These are phyloP conservation scores for Sanghuangporus sanghuang DNA, from an alignment of 1,284 basidiomycete genomes.

Conservation along the genomic window DNA sequence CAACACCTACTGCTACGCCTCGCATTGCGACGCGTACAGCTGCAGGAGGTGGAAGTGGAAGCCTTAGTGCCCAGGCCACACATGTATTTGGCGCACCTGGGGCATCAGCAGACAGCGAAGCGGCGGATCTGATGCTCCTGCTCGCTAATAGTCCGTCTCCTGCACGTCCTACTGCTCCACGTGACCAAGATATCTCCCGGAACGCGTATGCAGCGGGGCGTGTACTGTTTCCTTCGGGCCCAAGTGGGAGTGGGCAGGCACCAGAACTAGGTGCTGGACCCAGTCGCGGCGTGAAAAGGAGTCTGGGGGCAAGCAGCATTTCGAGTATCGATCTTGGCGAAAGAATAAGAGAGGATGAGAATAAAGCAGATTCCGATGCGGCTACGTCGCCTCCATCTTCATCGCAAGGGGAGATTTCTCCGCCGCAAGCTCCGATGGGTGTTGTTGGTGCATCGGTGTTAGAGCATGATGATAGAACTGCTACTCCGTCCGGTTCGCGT, in stretches of 20 bases:
- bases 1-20: slow-evolving; percentile 14
- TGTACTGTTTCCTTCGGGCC: slow-evolving; percentile 52
- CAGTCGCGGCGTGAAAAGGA: not conserved
- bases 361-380: not conserved
- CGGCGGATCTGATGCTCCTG: slow-evolving; percentile 73
- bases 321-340: slow-evolving; percentile 2
- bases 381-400: slow-evolving; percentile 5
- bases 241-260: slow-evolving; percentile 20
- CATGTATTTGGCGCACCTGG: slow-evolving; percentile 23
- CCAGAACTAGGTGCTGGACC: slow-evolving; percentile 17
- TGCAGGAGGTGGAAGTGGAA: not conserved
- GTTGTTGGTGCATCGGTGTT: not conserved
- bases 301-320: not conserved
- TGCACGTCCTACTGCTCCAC: slow-evolving; percentile 46
- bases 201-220: slow-evolving; percentile 57
- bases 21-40: slow-evolving; percentile 4
- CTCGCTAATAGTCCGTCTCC: slow-evolving; percentile 78
- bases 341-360: not conserved
- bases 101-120: slow-evolving; percentile 56
- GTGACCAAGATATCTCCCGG: slow-evolving; percentile 41
- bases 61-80: slow-evolving; percentile 28
- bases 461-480: not conserved
- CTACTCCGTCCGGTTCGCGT: not conserved
- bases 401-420: not conserved
- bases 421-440: not conserved